Evolutionary conservation across 2,329 filamentous ascomycete species (phyloP), one percentile per base, ranked within the genome.

Genomic region (Ceratocystis lukuohia): DNA sequence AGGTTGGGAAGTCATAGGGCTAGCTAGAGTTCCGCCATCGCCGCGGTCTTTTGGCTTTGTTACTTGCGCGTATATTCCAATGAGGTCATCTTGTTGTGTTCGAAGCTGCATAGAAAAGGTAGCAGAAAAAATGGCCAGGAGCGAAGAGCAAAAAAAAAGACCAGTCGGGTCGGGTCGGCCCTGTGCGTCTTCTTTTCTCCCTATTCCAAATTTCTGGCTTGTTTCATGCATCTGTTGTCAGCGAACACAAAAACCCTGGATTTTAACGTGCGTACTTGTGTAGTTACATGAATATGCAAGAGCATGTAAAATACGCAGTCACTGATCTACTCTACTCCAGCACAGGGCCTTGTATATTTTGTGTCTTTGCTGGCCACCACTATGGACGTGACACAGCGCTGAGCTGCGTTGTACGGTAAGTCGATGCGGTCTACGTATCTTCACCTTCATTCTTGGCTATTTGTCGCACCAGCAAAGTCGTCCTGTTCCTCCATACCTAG

Each of bases 61-160:
- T 12, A 12, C 12, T 28, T 8, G 20, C n/a, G 17, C 20, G 53
- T 10, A 30, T 25, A n/a, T n/a, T 59, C 17, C 53, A 30, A 59
- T 59, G 53, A 59, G 28, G 53, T 59, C 53, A 63, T 48, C 61
- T 37, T 63, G 44, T 10, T 25, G 15, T 63, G 44, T 17, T 25
- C 7, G 37, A 41, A 8, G 22, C 33, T 22, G 25, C 22, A 62
- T 46, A 28, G 59, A 41, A 17, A 46, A 22, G 22, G 22, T 5
- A 10, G 12, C 5, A 41, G 41, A 20, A 65, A 65, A n/a, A 65
- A 56, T 61, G 8, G 61, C 61, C n/a, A 61, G 56, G 30, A 7
- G 30, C 30, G 6, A 56, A 41, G 28, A 45, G 20, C n/a, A 50
- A 41, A 20, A 22, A 22, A 22, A 48, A 56, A 41, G 37, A 37